Percentiles rank a stretch among this genome's conserved stretches.
Conservation (phyloP, 2,329 filamentous ascomycete genomes). For the Hyphodiscus sp. region DNA sequence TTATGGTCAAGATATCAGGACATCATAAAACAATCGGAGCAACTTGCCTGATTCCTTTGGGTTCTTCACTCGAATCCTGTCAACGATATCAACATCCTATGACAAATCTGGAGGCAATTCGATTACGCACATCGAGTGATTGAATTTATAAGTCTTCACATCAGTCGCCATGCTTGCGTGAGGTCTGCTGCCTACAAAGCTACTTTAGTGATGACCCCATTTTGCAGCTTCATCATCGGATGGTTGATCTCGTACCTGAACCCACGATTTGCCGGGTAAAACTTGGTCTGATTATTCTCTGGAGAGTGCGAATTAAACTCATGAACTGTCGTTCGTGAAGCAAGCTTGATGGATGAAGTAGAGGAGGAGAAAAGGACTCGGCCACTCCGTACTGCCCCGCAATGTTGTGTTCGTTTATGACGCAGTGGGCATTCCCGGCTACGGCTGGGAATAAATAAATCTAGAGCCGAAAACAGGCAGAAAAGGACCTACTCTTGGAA, state of each 20-base stretch:
- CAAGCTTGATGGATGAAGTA: neutral
- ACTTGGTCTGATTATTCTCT: conserved; percentile 15
- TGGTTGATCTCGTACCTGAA: conserved; percentile 17
- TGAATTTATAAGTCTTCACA: conserved; percentile 70
- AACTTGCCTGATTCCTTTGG: conserved; percentile 65
- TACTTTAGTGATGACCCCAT: conserved; percentile 14
- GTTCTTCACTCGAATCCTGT: conserved; percentile 89
- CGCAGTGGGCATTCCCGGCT: neutral
- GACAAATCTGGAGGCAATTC: neutral
- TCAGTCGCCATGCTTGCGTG: conserved; percentile 54
- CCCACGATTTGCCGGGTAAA: conserved; percentile 14
- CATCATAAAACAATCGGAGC: neutral
- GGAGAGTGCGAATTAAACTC: conserved; percentile 17
- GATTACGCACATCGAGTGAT: conserved; percentile 70
- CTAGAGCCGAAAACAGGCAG: neutral
- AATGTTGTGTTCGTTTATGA: neutral
- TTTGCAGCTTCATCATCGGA: conserved; percentile 1
- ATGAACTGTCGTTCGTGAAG: conserved; percentile 13
- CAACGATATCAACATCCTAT: conserved; percentile 15
- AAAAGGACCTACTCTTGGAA: neutral
- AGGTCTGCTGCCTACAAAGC: conserved; percentile 22
- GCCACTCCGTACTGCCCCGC: neutral
- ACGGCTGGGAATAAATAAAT: neutral
- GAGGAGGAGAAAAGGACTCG: neutral
- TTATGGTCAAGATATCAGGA: neutral